Evolutionary conservation across 2,329 filamentous ascomycete species (phyloP).

Genomic region (Aspergillus sp.): DNA sequence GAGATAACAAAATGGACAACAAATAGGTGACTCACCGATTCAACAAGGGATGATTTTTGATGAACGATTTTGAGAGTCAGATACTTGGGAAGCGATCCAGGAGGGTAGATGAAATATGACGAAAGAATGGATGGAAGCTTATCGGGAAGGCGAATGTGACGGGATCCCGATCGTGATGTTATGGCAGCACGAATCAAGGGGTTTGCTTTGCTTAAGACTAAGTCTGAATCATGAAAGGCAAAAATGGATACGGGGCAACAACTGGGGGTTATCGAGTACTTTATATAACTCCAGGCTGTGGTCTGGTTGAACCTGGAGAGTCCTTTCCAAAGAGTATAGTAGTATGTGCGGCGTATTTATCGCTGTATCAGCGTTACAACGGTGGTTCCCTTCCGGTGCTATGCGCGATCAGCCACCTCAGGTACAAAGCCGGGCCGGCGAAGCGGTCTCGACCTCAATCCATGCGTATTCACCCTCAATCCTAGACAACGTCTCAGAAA

Average conservation of each 20-base stretch:
- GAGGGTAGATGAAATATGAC: neutral
- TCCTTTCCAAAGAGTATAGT: neutral
- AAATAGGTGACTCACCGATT: neutral
- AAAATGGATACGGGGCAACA: neutral
- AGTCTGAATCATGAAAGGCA: neutral
- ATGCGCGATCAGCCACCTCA: slow-evolving; percentile 30
- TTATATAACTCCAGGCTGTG: slow-evolving; percentile 8
- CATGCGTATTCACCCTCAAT: slow-evolving; percentile 5
- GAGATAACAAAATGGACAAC: slow-evolving; percentile 4
- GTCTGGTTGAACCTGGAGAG: neutral
- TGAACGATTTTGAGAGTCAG: neutral
- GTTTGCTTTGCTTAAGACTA: neutral
- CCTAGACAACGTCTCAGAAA: neutral
- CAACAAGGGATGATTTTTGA: slow-evolving; percentile 1
- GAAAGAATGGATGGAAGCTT: slow-evolving; percentile 8
- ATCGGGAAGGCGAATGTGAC: slow-evolving; percentile 3
- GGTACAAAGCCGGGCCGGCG: slow-evolving; percentile 26
- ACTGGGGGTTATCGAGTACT: neutral
- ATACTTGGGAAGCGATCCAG: neutral
- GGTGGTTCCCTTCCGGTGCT: slow-evolving; percentile 18
- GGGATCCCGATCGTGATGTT: neutral
- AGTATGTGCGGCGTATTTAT: neutral
- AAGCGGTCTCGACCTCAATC: slow-evolving; percentile 11
- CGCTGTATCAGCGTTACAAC: neutral
- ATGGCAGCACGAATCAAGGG: neutral